Conservation (phyloP, 1,139 yeast genomes). For the Yamadazyma jaroonii region DNA sequence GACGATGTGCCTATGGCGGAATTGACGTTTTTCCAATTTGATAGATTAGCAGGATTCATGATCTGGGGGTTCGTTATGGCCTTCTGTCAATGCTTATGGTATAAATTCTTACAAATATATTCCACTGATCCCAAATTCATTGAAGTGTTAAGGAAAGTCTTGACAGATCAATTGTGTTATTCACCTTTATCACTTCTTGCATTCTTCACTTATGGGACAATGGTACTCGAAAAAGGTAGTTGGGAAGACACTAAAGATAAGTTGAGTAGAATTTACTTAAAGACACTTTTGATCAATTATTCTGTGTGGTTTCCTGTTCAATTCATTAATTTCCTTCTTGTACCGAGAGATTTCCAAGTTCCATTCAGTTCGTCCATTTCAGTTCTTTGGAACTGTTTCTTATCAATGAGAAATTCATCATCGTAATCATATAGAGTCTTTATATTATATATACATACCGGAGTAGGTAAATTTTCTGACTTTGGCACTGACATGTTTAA, state of each 20-base stretch:
- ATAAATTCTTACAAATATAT: slow-evolving; percentile 76
- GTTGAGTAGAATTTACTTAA: slow-evolving; percentile 62
- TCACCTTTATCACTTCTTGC: slow-evolving; percentile 82
- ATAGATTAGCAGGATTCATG: slow-evolving; percentile 76
- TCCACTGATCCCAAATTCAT: slow-evolving; percentile 79
- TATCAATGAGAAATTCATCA: slow-evolving; percentile 66
- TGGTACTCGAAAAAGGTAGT: slow-evolving; percentile 74
- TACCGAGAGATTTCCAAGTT: slow-evolving; percentile 80
- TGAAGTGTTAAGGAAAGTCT: slow-evolving; percentile 79
- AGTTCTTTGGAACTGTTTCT: slow-evolving; percentile 88
- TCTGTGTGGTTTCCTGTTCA: slow-evolving; percentile 96
- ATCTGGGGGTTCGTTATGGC: slow-evolving; percentile 86
- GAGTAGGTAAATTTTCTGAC: slow-evolving; percentile 36
- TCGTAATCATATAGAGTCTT: neutral
- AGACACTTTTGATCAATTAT: slow-evolving; percentile 76
- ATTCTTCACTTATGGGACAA: slow-evolving; percentile 82
- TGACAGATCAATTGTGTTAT: slow-evolving; percentile 85
- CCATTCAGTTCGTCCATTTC: slow-evolving; percentile 91
- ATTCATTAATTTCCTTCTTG: slow-evolving; percentile 76
- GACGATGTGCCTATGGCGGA: slow-evolving; percentile 10
- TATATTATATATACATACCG: slow-evolving; percentile 35
- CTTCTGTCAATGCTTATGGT: slow-evolving; percentile 87
- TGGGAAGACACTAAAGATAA: slow-evolving; percentile 62
- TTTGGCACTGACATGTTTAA: slow-evolving; percentile 23
- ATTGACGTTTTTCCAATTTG: slow-evolving; percentile 55